Evolutionary conservation across 805 yeast genomes (phyloP).

Genomic region (Spathaspora gorwiae): DNA sequence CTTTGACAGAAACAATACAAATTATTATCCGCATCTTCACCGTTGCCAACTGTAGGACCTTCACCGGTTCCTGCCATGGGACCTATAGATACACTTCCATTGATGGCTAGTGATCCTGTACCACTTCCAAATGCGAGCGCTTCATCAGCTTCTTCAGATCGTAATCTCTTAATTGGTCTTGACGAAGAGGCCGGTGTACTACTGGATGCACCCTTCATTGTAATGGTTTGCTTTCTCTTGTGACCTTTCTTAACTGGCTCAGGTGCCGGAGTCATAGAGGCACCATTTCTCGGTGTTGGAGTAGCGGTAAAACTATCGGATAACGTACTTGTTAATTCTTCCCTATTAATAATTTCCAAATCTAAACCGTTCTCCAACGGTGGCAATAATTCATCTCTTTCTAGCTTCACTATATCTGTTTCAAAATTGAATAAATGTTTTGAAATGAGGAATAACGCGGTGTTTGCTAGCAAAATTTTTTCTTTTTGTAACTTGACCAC

Average conservation of each 20-base stretch:
- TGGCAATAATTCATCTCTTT: constrained; percentile 76
- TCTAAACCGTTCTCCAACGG: constrained; percentile 35
- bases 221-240: constrained; percentile 18
- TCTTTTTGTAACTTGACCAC: constrained; percentile 67
- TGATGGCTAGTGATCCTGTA: constrained; percentile 8
- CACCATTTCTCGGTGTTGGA: constrained; percentile 25
- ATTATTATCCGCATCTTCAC: constrained; percentile 43
- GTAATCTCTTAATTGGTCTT: constrained; percentile 18
- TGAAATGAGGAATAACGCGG: constrained; percentile 72
- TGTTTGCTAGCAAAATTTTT: constrained; percentile 74
- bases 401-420: constrained; percentile 69
- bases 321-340: constrained; percentile 10
- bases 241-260: constrained; percentile 19
- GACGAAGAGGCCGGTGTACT: background rate
- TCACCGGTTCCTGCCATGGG: constrained; percentile 9
- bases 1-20: constrained; percentile 89
- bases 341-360: constrained; percentile 5
- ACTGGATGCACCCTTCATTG: background rate
- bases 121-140: constrained; percentile 1
- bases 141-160: constrained; percentile 22
- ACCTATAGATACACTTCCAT: constrained; percentile 7
- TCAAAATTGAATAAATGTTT: constrained; percentile 73
- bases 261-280: constrained; percentile 10
- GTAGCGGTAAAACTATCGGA: constrained; percentile 24
- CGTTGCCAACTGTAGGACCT: constrained; percentile 19